Evolutionary conservation across 2,329 filamentous ascomycete species (phyloP), one percentile per base, ranked within the genome.

Genomic region (Fusarium sp.): DNA sequence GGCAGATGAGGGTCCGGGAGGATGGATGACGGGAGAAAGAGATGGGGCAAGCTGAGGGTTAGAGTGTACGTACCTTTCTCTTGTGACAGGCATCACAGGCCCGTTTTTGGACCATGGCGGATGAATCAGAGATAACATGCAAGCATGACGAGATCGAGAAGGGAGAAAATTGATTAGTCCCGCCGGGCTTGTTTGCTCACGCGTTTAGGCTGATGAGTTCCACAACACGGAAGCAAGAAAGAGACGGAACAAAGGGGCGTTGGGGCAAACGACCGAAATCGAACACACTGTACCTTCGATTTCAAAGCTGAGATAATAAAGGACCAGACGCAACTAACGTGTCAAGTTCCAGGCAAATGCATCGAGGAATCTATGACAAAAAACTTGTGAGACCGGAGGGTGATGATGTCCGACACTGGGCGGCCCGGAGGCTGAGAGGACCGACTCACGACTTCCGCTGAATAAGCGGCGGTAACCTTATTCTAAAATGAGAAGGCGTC

Each of bases 41-140:
- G 39, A 33, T 40, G 39, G 63, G 26, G 58, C 22, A 18, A 17
- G 22, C 34, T 17, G 18, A n/a, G 18, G 14, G 20, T 20, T 10
- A 31, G 28, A 31, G 20, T 39, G 34, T 69, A 71, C 68, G 55
- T 66, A 73, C 71, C 50, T 73, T 73, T 65, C 71, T 64, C 42
- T 56, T 69, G 50, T 73, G 71, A 34, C 71, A 73, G 38, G 71
- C 71, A 58, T 73, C 71, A 22, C 71, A 73, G 17, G 71, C 71
- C 45, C 52, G 52, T 60, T 71, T 72, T 17, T 69, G 68, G 7
- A 55, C 53, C 57, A 69, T 69, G 42, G 33, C 46, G 51, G 20
- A 26, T 50, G 18, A 42, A 49, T 26, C 36, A 36, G 33, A 42
- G n/a, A 49, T 28, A 24, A 15, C 20, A 52, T 42, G 20, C 28